Conservation (phyloP, 768 basidiomycete genomes). For the Lactarius sanguifluus region DNA sequence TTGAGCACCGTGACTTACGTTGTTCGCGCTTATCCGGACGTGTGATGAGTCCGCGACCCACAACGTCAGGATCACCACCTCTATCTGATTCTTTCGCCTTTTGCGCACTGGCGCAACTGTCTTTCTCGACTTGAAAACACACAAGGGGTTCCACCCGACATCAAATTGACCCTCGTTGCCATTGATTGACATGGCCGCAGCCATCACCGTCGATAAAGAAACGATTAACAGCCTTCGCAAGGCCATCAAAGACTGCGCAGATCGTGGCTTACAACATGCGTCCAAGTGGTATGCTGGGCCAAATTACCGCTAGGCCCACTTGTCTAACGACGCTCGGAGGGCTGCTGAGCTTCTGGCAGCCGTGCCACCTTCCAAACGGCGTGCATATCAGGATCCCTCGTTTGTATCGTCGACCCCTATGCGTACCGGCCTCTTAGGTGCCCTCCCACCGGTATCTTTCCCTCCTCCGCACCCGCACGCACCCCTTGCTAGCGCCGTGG, state of each 20-base stretch:
- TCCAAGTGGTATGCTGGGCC: slow-evolving; percentile 65
- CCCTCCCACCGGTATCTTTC: slow-evolving; percentile 26
- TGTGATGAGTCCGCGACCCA: neutral
- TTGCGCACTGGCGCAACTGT: neutral
- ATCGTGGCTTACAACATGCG: slow-evolving; percentile 66
- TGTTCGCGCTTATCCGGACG: neutral
- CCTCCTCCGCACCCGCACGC: slow-evolving; percentile 23
- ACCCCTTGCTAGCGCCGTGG: slow-evolving; percentile 22
- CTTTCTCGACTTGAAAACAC: neutral
- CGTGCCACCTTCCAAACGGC: slow-evolving; percentile 50
- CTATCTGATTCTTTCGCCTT: neutral
- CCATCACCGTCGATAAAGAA: slow-evolving; percentile 44
- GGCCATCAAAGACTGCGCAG: slow-evolving; percentile 71
- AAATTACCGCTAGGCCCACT: neutral
- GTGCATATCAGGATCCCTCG: slow-evolving; percentile 36
- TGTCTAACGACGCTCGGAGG: slow-evolving; percentile 44
- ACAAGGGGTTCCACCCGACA: neutral
- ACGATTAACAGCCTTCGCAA: slow-evolving; percentile 56
- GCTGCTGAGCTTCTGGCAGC: slow-evolving; percentile 73
- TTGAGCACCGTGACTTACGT: no score
- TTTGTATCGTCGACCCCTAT: slow-evolving; percentile 63
- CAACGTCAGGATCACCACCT: neutral
- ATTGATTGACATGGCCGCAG: slow-evolving; percentile 15
- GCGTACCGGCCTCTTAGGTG: slow-evolving; percentile 33
- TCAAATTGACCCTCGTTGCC: neutral